Evolutionary conservation across 2,329 filamentous ascomycete genomes (phyloP).

Genomic region (Cladophialophora yegresii): DNA sequence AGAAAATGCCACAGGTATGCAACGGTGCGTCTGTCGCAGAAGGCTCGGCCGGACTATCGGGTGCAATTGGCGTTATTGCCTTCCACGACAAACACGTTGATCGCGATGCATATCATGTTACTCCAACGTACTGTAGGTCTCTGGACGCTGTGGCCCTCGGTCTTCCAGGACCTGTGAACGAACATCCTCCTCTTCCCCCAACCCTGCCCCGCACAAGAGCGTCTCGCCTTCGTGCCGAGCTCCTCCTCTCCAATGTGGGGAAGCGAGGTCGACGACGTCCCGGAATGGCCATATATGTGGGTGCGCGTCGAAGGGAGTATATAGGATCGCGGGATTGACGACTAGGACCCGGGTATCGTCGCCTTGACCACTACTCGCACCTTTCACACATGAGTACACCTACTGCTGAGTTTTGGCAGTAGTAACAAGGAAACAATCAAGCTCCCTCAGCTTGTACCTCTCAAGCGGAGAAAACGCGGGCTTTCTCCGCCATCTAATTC

Average conservation of each 20-base stretch:
- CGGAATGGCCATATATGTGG: neutral
- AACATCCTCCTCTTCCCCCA: constrained; percentile 7
- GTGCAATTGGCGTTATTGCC: neutral
- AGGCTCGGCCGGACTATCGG: neutral
- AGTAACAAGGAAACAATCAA: neutral
- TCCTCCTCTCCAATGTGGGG: constrained; percentile 15
- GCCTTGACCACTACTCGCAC: neutral
- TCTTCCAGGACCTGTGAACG: neutral
- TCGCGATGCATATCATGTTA: neutral
- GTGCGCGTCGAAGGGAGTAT: neutral
- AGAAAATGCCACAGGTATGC: neutral
- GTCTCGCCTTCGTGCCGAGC: neutral
- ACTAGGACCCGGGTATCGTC: neutral
- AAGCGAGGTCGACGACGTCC: neutral
- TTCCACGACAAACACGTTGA: neutral
- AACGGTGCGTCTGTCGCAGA: neutral
- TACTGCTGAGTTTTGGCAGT: neutral
- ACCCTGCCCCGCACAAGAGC: constrained; percentile 3
- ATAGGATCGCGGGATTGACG: neutral
- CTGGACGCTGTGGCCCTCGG: neutral
- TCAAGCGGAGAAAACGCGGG: neutral
- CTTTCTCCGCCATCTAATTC: neutral
- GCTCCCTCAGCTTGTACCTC: neutral
- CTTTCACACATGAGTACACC: neutral
- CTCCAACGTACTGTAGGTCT: neutral